phyloP scores from a whole-genome alignment of 2,329 filamentous ascomycete species.

The Trichoderma sp. region DNA sequence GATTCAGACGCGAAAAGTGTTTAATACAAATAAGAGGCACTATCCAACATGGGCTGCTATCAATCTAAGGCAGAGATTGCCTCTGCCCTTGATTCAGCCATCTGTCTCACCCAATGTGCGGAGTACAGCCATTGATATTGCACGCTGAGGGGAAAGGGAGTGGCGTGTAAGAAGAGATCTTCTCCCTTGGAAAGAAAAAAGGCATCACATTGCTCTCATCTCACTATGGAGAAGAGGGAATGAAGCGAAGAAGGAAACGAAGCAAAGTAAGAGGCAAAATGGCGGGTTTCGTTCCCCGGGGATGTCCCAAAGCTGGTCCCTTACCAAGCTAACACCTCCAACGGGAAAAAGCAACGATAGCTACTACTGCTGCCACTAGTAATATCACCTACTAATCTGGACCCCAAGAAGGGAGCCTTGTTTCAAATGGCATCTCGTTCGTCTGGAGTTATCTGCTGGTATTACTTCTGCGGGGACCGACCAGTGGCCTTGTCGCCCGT shows the following conservation, averaged over 20 bases:
- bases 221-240: background rate
- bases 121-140: background rate
- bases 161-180: background rate
- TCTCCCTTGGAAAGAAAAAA: background rate
- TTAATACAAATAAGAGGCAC: background rate
- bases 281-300: no score
- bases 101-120: constrained; percentile 3
- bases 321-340: background rate
- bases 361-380: background rate
- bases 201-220: background rate
- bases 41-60: background rate
- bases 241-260: background rate
- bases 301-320: background rate
- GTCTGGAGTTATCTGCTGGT: background rate
- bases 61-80: background rate
- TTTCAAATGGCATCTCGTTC: background rate
- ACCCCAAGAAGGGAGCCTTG: background rate
- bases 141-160: background rate
- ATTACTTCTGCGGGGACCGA: background rate
- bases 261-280: background rate
- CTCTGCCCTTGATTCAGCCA: background rate
- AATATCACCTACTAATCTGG: background rate
- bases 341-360: background rate
- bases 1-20: background rate
- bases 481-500: background rate